Evolutionary conservation across 116 monocot species (phyloP).

Genomic region (Dioscorea cayenensis): DNA sequence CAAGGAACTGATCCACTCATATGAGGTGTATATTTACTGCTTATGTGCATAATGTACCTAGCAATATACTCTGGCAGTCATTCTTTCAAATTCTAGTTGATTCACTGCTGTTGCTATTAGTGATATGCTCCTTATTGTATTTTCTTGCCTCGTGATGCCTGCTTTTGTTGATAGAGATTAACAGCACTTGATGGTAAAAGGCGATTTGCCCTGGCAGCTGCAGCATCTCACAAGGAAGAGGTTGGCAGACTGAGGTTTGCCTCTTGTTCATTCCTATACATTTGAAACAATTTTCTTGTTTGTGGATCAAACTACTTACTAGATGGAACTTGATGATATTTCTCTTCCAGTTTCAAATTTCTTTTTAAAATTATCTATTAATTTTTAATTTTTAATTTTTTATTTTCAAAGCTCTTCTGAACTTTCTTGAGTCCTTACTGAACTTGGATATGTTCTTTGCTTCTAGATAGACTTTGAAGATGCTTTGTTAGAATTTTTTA

Average conservation of each 20-base stretch:
- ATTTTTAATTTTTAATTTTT: too few relatives aligned
- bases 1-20: slow-evolving; percentile 87
- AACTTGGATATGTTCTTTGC: too few relatives aligned
- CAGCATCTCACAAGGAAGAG: slow-evolving; percentile 87
- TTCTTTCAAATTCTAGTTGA: background rate
- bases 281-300: too few relatives aligned
- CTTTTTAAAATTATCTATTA: too few relatives aligned
- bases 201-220: slow-evolving; percentile 94
- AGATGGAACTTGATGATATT: background rate
- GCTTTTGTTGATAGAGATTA: slow-evolving; percentile 53
- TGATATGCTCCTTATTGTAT: slow-evolving; percentile 1
- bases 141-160: too few relatives aligned
- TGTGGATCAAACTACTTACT: background rate
- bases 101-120: background rate
- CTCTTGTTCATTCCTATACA: slow-evolving; percentile 6
- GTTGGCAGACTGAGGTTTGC: slow-evolving; percentile 87
- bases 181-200: slow-evolving; percentile 93
- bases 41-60: background rate
- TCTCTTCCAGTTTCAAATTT: background rate
- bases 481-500: too few relatives aligned
- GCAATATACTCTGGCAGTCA: background rate
- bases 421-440: too few relatives aligned
- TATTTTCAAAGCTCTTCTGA: too few relatives aligned
- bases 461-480: too few relatives aligned
- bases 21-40: slow-evolving; percentile 48